Evolutionary conservation across 495 filamentous ascomycete species (phyloP).

Genomic region (Jackrogersella minutella): DNA sequence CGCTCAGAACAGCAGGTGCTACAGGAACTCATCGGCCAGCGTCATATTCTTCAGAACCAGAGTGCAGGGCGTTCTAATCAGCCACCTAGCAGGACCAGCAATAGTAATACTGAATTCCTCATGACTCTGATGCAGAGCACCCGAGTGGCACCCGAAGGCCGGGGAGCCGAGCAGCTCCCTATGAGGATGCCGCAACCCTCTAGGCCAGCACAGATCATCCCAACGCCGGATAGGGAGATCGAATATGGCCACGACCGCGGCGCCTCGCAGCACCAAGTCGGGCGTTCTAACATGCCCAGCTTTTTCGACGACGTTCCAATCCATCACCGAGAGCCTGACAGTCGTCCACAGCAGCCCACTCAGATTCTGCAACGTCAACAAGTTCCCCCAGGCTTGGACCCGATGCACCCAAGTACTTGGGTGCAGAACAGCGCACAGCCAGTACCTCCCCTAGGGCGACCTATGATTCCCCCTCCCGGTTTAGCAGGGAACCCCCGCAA

Average conservation of each 20-base stretch:
- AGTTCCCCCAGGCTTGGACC: conserved; percentile 59
- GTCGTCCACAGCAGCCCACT: conserved; percentile 57
- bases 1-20: conserved; percentile 61
- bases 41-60: conserved; percentile 52
- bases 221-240: conserved; percentile 51
- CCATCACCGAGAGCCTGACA: conserved; percentile 50
- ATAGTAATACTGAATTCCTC: conserved; percentile 62
- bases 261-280: conserved; percentile 41
- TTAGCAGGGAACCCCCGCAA: conserved; percentile 54
- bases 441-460: conserved; percentile 50
- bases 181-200: conserved; percentile 52
- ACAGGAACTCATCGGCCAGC: conserved; percentile 62
- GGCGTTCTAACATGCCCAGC: conserved; percentile 42
- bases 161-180: conserved; percentile 52
- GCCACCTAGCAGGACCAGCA: conserved; percentile 49
- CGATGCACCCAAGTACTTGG: conserved; percentile 54
- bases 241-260: conserved; percentile 51
- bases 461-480: conserved; percentile 63
- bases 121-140: conserved; percentile 63
- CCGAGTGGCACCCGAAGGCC: conserved; percentile 52
- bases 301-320: conserved; percentile 55
- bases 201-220: conserved; percentile 45
- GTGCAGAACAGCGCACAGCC: conserved; percentile 52
- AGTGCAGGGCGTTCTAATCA: conserved; percentile 47
- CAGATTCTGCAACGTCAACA: conserved; percentile 65